Base-by-base conservation (phyloP, 805 yeast species). In the Candida dajiaensis region DNA sequence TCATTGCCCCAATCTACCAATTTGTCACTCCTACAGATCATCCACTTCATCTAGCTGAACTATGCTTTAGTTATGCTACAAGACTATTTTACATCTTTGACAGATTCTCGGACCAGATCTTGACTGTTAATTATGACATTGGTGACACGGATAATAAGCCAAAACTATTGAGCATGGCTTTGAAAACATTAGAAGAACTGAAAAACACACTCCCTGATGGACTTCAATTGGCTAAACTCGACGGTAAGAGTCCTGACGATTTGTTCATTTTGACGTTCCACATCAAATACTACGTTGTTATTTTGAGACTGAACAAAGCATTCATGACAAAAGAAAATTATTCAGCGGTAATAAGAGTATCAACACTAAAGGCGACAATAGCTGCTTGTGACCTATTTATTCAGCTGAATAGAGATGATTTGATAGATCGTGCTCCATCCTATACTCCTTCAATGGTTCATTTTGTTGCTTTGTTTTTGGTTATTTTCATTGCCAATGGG, bases 101-200 rank as follows among this genome's bases (percentile, higher is more conserved):
- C 43, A 47, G 69, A 38, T 65, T 62, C 41, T 53, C 59, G 26
- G 70, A 66, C 50, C 69, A 66, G 46, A 64, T 66, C 4, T 56
- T 58, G 31, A 63, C 69, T 0, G 54, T 55, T 15, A 57, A 56
- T 29, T 60, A 61, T 41, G 69, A 66, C 44, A 39, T 64, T 33
- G 69, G 69, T 8, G 70, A 65, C 44, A 60, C 64, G 1, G 58
- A 52, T 29, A 59, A 64, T 42, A 45, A 60, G 31, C 18, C 45
- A 21, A 63, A 53, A 20, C 45, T 65, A 8, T 39, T 64, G 21
- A 41, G 44, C 5, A 54, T 64, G 22, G 68, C 61, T 1, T 50
- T 56, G 36, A 54, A 49, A 20, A 50, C 63, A 1, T 42, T 64
- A 7, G 36, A 48, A 4, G 64, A 64, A 19, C 37, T 66, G 42